A percentile compares a stretch with the other conserved stretches of the same genome.
phyloP scores from a whole-genome alignment of 192 early-diverging fungal genomes.

The Chytriomyces sp. region DNA sequence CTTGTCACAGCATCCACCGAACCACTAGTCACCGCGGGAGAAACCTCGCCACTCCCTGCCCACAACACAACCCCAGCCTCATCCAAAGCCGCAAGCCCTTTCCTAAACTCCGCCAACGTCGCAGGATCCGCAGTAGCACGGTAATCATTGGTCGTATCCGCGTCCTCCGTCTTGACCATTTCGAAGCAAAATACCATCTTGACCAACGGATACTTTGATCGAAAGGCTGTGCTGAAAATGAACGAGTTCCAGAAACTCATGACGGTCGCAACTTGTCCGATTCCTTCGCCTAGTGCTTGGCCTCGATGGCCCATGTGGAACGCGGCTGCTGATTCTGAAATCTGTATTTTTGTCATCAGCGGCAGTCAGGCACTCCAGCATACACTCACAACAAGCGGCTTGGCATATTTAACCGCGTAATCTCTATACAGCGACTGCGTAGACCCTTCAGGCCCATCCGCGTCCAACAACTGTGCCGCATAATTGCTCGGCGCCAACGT shows the following conservation, averaged over 20 bases:
- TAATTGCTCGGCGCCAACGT: constrained; percentile 8
- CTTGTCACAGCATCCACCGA: neutral
- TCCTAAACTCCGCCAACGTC: constrained; percentile 14
- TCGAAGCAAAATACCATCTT: constrained; percentile 30
- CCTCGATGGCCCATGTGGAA: constrained; percentile 8
- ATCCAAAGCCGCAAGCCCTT: neutral
- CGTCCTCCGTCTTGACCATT: constrained; percentile 8
- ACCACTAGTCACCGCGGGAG: neutral
- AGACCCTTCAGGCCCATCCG: neutral
- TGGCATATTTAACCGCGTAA: constrained; percentile 23
- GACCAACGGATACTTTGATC: constrained; percentile 4
- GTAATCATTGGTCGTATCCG: constrained; percentile 6
- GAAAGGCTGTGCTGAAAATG: constrained; percentile 16
- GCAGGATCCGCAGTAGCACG: constrained; percentile 13
- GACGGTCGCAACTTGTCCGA: neutral
- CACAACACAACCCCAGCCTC: constrained; percentile 3
- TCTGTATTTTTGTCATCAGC: neutral
- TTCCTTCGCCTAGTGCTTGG: neutral
- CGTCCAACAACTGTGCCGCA: constrained; percentile 17
- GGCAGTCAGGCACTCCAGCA: neutral
- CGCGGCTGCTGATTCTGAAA: neutral
- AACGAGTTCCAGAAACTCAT: constrained; percentile 30
- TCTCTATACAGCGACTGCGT: constrained; percentile 21
- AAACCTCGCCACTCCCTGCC: neutral
- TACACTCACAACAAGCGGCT: constrained; percentile 25